These are phyloP conservation scores for Sporothrix euskadiensis DNA, from an alignment of 2,329 filamentous ascomycete genomes.

Conservation along the genomic window DNA sequence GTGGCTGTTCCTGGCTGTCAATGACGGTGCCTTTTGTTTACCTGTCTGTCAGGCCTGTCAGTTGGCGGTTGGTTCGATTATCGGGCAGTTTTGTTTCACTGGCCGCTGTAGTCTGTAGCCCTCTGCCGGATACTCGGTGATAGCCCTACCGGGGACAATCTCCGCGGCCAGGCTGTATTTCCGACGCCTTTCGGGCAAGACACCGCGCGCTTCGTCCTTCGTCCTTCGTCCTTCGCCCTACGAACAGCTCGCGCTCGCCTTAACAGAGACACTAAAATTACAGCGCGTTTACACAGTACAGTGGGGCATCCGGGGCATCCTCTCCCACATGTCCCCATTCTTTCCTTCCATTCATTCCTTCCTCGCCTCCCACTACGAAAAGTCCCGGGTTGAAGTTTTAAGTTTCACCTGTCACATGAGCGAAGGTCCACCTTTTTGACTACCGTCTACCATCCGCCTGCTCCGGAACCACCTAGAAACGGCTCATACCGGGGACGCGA, in stretches of 20 bases:
- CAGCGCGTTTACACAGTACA: background rate
- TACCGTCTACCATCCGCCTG: background rate
- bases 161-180: constrained; percentile 11
- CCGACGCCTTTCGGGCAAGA: background rate
- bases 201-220: background rate
- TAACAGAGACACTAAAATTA: background rate
- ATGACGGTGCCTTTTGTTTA: background rate
- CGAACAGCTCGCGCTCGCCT: background rate
- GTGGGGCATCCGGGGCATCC: background rate
- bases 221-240: background rate
- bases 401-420: background rate
- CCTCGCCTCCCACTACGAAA: constrained; percentile 3
- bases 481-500: constrained; percentile 3
- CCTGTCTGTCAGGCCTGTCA: background rate
- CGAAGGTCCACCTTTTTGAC: background rate
- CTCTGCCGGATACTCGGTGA: constrained; percentile 9
- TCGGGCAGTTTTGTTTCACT: background rate
- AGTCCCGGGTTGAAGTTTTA: background rate
- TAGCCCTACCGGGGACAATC: background rate
- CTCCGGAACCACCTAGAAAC: background rate
- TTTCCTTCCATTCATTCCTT: constrained; percentile 1
- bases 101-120: background rate
- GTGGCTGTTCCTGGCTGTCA: background rate
- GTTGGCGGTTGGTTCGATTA: background rate
- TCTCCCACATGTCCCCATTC: background rate